Evolutionary conservation across 768 basidiomycete species (phyloP), one percentile per base, ranked within the genome.

Genomic region (Auricularia auricula-judae): DNA sequence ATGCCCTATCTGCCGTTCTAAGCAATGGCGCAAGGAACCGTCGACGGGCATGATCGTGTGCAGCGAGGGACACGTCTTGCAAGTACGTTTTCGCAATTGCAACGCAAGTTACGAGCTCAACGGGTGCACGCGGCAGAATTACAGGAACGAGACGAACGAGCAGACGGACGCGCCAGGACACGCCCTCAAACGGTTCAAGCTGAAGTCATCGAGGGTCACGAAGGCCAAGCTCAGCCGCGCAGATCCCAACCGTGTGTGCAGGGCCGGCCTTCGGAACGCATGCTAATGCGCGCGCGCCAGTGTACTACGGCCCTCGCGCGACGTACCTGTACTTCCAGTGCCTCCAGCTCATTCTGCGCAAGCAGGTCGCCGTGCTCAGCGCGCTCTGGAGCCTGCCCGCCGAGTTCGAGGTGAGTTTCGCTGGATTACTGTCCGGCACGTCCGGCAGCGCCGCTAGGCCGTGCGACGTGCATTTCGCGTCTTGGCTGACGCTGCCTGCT

Each of bases 61-160:
- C 74, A 89, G 86, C 68, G 94, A 97, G 71, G 94, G 94, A 10
- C 94, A 97, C 73, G 83, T 96, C 66, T 81, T 93, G 36, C 89
- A 92, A 82, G 93, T 92, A 72, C 68, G 76, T 69, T 39, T n/a
- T 23, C 14, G 29, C 60, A 21, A 7, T 16, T 33, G 47, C 51
- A 44, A 67, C 47, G 11, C 39, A 21, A 11, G 18, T 12, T 18
- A 42, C 34, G 36, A 34, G 34, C 42, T 23, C 23, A 53, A 23
- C 10, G 18, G 5, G 51, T 43, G 34, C 35, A 53, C 18, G 56
- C 29, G 29, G 29, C 64, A 95, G 93, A 85, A 88, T 69, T 94
- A 93, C 73, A 80, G 91, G 61, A 88, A 86, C 54, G 94, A 97
- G 75, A 84, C 84, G 10, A 82, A 77, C 12, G 89, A 93, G 64